These are phyloP conservation scores for Sordaria brevicollis DNA, from an alignment of 495 filamentous ascomycete genomes.

Conservation along the genomic window DNA sequence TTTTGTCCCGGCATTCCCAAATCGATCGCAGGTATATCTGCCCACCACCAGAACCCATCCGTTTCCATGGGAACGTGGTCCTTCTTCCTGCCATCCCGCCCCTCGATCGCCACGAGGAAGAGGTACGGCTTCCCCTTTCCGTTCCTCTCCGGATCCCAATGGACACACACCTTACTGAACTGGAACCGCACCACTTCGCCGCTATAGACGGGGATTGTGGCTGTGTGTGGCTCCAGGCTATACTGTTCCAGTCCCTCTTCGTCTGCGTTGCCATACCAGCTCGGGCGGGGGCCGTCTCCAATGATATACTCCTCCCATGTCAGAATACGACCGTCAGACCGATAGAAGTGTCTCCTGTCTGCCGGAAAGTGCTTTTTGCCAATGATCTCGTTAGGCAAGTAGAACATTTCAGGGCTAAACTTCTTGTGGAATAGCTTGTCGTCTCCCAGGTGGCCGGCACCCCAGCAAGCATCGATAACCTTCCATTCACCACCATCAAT, in stretches of 20 bases:
- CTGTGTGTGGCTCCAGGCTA: slow-evolving; percentile 48
- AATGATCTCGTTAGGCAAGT: slow-evolving; percentile 72
- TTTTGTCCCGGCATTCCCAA: slow-evolving; percentile 62
- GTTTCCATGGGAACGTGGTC: slow-evolving; percentile 52
- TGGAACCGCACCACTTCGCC: slow-evolving; percentile 55
- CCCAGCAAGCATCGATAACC: slow-evolving; percentile 87
- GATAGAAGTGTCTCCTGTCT: slow-evolving; percentile 58
- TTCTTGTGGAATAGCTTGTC: slow-evolving; percentile 45
- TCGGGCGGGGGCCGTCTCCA: slow-evolving; percentile 38
- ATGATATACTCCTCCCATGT: slow-evolving; percentile 74
- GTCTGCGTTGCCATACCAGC: slow-evolving; percentile 40
- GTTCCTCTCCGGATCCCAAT: slow-evolving; percentile 62
- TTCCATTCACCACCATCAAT: slow-evolving; percentile 87
- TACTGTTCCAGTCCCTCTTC: slow-evolving; percentile 54
- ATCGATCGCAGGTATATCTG: slow-evolving; percentile 53
- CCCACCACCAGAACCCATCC: slow-evolving; percentile 64
- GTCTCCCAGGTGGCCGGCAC: slow-evolving; percentile 55
- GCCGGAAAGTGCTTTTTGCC: slow-evolving; percentile 67
- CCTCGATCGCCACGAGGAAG: slow-evolving; percentile 55
- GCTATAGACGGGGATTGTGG: slow-evolving; percentile 44
- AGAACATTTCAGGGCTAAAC: slow-evolving; percentile 66
- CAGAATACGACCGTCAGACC: slow-evolving; percentile 36
- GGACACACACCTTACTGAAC: slow-evolving; percentile 62
- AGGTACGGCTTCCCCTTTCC: slow-evolving; percentile 52
- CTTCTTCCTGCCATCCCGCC: slow-evolving; percentile 57